Base-by-base conservation (phyloP, 805 yeast species). In the Candida odintsovae region DNA sequence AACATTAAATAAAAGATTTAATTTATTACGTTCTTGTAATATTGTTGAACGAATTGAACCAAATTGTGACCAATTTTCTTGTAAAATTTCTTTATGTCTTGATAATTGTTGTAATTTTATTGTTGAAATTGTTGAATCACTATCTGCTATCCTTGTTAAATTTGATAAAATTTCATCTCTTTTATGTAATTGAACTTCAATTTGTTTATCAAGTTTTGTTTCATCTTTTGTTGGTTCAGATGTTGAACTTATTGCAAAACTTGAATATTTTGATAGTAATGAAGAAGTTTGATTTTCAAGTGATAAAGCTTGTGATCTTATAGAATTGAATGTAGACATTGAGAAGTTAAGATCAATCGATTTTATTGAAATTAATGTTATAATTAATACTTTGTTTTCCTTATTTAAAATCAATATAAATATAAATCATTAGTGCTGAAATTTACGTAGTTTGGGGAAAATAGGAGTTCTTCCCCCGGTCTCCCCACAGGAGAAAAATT, bases 61-160 rank as follows among this genome's bases (percentile, higher is more conserved):
- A 57, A 78, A 85, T 50, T 82, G 85, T 44, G 71, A 64, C 65
- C 77, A 72, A 65, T 87, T 90, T 46, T 89, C 95, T 47, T 71
- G 76, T 25, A 88, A 69, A 13, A 78, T 75, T 63, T 89, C 96
- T 55, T 77, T 79, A 63, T 89, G 96, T 50, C 97, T 79, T 48
- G 83, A 80, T 41, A 90, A 67, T 62, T 90, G 98, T 57, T 86
- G 92, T 38, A 82, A 64, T 62, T 86, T 86, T 0, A 94, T 78
- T 0, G 94, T 77, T 6, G 90, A 75, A 8, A 85, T 74, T 15
- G 72, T 65, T 25, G 77, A 70, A 47, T 75, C 82, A 1, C 76
- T 67, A 41, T 86, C 87, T 18, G 79, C 67, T 11, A 80, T 70
- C 29, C 82, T 68, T 42, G 73, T 69, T 52, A 86, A 61, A 29